A percentile compares a stretch with the other conserved stretches of the same genome.
phyloP scores from a whole-genome alignment of 2,329 filamentous ascomycete species.

The Pezicula neosporulosa region DNA sequence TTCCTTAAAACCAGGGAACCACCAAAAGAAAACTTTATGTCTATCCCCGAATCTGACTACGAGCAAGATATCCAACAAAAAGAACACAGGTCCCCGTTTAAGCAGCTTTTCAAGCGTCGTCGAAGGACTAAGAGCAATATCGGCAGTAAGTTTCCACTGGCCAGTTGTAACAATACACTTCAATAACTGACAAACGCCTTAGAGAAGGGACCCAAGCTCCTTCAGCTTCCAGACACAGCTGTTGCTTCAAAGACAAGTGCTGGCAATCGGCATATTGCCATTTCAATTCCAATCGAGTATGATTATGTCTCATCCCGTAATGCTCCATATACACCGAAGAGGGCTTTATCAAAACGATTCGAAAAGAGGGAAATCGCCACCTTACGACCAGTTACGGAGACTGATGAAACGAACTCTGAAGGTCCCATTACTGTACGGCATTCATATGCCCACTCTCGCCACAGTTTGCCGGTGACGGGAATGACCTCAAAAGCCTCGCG shows the following conservation, averaged over 20 bases:
- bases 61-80: constrained; percentile 26
- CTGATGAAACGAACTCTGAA: constrained; percentile 25
- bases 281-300: constrained; percentile 53
- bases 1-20: constrained; percentile 47
- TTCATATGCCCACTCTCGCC: background rate
- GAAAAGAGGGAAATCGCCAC: constrained; percentile 20
- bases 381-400: constrained; percentile 34
- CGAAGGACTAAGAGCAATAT: constrained; percentile 29
- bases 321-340: background rate
- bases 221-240: constrained; percentile 51
- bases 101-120: constrained; percentile 32
- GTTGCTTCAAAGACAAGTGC: constrained; percentile 49
- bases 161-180: too few relatives aligned
- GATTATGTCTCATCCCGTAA: constrained; percentile 34
- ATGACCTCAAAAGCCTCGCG: background rate
- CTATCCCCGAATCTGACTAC: constrained; percentile 32
- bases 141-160: too few relatives aligned
- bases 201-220: constrained; percentile 23
- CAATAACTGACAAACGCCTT: too few relatives aligned
- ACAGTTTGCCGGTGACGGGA: constrained; percentile 1
- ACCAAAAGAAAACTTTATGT: constrained; percentile 48
- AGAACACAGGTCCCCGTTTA: constrained; percentile 38
- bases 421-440: background rate
- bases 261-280: constrained; percentile 56
- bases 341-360: background rate